These are phyloP conservation scores for Chlorella sp. DNA, from an alignment of 139 green algal species.

Conservation along the genomic window DNA sequence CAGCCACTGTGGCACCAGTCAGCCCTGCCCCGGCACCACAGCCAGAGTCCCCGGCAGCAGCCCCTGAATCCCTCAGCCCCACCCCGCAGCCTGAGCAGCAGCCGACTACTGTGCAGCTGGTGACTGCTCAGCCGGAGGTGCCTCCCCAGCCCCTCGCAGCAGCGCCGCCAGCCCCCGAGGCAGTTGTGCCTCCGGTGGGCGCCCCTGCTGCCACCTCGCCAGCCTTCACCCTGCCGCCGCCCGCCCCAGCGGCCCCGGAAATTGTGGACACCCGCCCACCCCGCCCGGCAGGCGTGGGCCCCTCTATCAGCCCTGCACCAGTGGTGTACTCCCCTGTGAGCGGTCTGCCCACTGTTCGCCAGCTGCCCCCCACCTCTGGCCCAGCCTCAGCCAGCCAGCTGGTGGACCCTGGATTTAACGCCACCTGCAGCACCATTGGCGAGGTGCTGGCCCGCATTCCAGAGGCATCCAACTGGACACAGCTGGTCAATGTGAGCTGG, in stretches of 20 bases:
- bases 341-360: conserved; percentile 15
- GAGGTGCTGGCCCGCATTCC: conserved; percentile 44
- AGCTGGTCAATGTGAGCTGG: conserved; percentile 29
- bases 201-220: background rate
- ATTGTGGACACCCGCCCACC: conserved; percentile 18
- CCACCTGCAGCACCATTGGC: conserved; percentile 33
- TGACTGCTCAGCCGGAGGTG: background rate
- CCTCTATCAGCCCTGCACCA: conserved; percentile 11
- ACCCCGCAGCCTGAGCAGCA: background rate
- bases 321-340: background rate
- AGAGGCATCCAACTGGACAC: conserved; percentile 25
- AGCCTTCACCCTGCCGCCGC: background rate
- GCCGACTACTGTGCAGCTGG: background rate
- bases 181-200: background rate
- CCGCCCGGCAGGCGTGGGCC: conserved; percentile 16
- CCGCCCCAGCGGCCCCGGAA: background rate
- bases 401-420: background rate
- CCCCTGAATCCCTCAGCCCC: background rate
- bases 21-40: background rate
- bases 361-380: background rate
- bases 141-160: background rate
- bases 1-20: background rate
- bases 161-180: background rate
- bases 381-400: background rate
- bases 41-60: background rate